Evolutionary conservation across 352 stramenopile genomes (phyloP).

Genomic region (Phytopythium mirpurense): DNA sequence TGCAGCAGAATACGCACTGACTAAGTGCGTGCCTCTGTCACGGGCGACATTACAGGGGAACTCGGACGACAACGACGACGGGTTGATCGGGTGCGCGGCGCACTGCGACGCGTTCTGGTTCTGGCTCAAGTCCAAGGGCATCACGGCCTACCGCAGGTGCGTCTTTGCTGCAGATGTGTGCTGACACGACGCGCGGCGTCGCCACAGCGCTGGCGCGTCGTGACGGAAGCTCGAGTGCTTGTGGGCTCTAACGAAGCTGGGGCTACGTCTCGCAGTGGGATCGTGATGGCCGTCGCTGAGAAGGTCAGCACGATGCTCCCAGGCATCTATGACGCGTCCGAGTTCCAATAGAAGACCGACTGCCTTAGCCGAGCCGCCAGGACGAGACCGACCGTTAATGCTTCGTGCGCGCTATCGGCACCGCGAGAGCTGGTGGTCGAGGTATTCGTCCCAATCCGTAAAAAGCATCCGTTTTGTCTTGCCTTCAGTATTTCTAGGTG

Average conservation of each 20-base stretch:
- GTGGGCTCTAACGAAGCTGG: background rate
- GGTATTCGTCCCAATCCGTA: slow-evolving; percentile 12
- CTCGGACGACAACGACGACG: slow-evolving; percentile 86
- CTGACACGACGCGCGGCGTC: no score
- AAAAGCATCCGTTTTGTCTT: background rate
- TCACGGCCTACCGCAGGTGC: slow-evolving; percentile 90
- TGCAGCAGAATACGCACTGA: background rate
- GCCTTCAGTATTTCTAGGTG: background rate
- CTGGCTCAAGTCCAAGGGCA: slow-evolving; percentile 94
- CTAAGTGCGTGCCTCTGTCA: slow-evolving; percentile 31
- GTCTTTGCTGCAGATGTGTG: slow-evolving; percentile 5
- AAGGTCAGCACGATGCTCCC: slow-evolving; percentile 97
- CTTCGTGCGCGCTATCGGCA: no score
- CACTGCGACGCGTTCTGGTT: slow-evolving; percentile 97
- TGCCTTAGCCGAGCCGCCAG: no score
- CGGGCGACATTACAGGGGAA: slow-evolving; percentile 28
- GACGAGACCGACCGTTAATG: no score
- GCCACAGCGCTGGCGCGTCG: no score
- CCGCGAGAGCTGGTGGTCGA: no score
- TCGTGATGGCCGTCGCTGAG: slow-evolving; percentile 96
- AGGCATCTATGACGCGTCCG: slow-evolving; percentile 94
- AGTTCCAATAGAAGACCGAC: slow-evolving; percentile 92
- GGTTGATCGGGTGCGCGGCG: slow-evolving; percentile 88
- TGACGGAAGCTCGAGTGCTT: background rate
- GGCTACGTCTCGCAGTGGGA: slow-evolving; percentile 55